Percentiles rank a stretch among this genome's conserved stretches.
Conservation (phyloP, 805 yeast genomes). For the Cyberlindnera nakhonratchasimensis region DNA sequence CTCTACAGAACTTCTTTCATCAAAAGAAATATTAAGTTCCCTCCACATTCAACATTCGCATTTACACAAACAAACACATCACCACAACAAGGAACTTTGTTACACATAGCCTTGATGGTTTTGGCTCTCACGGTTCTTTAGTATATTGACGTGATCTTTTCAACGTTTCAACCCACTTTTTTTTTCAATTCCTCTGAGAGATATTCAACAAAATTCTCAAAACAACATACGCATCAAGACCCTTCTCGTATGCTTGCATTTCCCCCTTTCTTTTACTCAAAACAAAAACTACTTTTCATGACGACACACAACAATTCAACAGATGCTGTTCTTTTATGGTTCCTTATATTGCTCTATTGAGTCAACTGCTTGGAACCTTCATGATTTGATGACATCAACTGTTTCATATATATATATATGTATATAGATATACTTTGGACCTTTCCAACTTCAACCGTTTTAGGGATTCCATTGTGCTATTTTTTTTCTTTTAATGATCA, state of each 20-base stretch:
- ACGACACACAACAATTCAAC: constrained; percentile 2
- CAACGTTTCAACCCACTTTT: constrained; percentile 5
- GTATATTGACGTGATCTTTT: not conserved
- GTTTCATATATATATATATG: constrained; percentile 4
- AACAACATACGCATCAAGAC: not conserved
- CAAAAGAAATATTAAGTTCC: too few relatives aligned
- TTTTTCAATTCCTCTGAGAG: constrained; percentile 7
- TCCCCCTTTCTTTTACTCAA: constrained; percentile 1
- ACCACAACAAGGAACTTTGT: too few relatives aligned
- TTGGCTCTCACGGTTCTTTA: not conserved
- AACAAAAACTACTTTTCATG: constrained; percentile 3
- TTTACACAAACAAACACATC: too few relatives aligned
- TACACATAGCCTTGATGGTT: constrained; percentile 1
- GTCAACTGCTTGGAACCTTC: not conserved
- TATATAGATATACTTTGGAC: not conserved
- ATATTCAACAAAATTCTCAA: constrained; percentile 9
- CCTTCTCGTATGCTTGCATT: constrained; percentile 1
- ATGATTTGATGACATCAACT: constrained; percentile 15
- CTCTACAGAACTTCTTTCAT: not conserved
- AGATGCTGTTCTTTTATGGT: not conserved
- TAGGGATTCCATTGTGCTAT: not conserved
- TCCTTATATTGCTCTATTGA: not conserved
- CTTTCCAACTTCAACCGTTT: constrained; percentile 14
- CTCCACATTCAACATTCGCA: too few relatives aligned
- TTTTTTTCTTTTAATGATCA: constrained; percentile 6